Base-by-base conservation (phyloP, 352 stramenopile species). In the Albugo candida region DNA sequence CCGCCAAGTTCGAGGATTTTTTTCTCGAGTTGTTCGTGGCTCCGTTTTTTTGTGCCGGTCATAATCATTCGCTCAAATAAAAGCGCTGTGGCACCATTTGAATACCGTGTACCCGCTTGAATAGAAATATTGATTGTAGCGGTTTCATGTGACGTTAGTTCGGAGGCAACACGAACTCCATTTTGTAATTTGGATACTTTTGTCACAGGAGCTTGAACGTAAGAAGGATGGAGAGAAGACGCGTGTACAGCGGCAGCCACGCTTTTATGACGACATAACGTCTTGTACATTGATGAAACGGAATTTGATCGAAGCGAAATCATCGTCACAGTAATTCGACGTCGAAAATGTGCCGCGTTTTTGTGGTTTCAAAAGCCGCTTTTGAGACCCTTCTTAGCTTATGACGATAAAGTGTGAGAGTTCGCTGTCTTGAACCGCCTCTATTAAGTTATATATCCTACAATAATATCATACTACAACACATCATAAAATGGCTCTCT, bases 1-100 rank as follows among this genome's bases (percentile, higher is more conserved):
- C 92, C 95, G 51, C 96, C 96, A 92, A 99, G 99, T 74, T 99
- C 98, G 79, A 99, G 95, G 58, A 99, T 98, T 67, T 98, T 87
- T 42, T 97, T 74, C 74, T 99, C 96, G 14, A 99, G 77, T 62
- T 97, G 72, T 63, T 96, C 86, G 72, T 99, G 95, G 41, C 84
- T 98, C 51, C 96, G 77, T 58, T 94, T 95, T 27, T 64, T 62
- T 34, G 96, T 99, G 58, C 96, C 96, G 73, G 99, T 99, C 77
- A 99, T 99, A 39, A 93, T 87, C 92, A 99, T 98, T 76, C 99
- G 96, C 78, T 99, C 96, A 47, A 99, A 55, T 61, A 99, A 99
- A 70, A 99, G 96, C 16, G 95, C 95, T 5, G 24, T 31, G 8
- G 94, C 92, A 49, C 96, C 96, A 63, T 99, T 99, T 77, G 98